These are phyloP conservation scores for Leishmania braziliensis DNA, from an alignment of 208 protist species.

Conservation along the genomic window DNA sequence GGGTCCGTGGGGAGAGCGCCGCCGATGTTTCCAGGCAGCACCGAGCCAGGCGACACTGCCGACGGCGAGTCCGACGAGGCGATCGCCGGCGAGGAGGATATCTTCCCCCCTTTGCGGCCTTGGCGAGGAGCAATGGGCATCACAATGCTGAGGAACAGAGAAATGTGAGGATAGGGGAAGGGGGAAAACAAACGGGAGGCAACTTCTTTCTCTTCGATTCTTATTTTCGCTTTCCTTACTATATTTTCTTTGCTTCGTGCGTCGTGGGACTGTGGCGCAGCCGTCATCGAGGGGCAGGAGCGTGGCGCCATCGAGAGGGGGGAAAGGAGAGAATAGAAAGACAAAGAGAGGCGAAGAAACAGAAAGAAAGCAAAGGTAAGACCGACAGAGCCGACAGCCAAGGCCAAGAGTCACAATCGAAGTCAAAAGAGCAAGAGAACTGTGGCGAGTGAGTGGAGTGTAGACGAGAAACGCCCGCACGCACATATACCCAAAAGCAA, in stretches of 20 bases:
- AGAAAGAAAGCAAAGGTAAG: conserved; percentile 8
- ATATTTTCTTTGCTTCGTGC: conserved; percentile 14
- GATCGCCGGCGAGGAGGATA: conserved; percentile 60
- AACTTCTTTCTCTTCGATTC: conserved; percentile 4
- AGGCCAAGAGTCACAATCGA: conserved; percentile 5
- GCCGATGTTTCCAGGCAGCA: conserved; percentile 27
- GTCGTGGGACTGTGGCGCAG: neutral
- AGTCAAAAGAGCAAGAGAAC: conserved; percentile 1
- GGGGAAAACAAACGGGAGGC: conserved; percentile 14
- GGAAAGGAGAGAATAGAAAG: conserved; percentile 6
- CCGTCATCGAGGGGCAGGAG: neutral
- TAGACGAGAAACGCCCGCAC: neutral
- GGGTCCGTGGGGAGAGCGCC: conserved; percentile 29
- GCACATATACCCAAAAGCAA: neutral
- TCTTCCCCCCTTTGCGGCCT: conserved; percentile 88
- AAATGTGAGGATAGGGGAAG: conserved; percentile 2
- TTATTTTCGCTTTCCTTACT: neutral
- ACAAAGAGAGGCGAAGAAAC: conserved; percentile 12
- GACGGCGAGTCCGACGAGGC: conserved; percentile 46
- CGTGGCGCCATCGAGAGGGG: neutral
- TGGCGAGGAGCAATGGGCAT: conserved; percentile 83
- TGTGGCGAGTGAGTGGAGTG: neutral
- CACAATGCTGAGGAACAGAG: neutral
- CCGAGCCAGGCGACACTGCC: conserved; percentile 56
- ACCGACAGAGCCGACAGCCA: neutral